Evolutionary conservation across 768 basidiomycete genomes (phyloP).

Genomic region (Astraeus odoratus): DNA sequence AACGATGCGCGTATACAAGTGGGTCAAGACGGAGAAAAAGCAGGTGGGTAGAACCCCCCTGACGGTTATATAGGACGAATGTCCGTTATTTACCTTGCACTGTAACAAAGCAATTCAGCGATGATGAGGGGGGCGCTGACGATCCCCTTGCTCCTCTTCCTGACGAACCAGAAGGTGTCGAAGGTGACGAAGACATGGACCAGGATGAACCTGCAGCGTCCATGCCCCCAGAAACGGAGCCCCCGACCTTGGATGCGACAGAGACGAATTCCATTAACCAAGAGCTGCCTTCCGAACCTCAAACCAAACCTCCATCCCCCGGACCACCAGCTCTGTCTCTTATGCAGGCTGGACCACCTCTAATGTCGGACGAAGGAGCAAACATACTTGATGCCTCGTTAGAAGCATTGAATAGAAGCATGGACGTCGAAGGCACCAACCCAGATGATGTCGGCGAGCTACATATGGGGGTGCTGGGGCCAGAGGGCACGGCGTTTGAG

Average conservation of each 20-base stretch:
- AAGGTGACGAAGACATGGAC: conserved; percentile 71
- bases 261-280: conserved; percentile 30
- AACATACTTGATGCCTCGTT: neutral
- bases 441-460: conserved; percentile 40
- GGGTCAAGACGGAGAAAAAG: conserved; percentile 73
- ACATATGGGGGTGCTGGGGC: conserved; percentile 58
- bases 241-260: conserved; percentile 29
- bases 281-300: conserved; percentile 40
- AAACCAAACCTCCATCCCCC: conserved; percentile 45
- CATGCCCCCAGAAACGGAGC: conserved; percentile 31
- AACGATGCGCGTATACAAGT: conserved; percentile 61
- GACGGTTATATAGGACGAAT: neutral
- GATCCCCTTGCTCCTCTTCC: conserved; percentile 78
- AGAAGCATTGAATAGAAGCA: neutral
- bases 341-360: conserved; percentile 42
- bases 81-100: conserved; percentile 2
- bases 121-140: conserved; percentile 74
- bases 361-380: conserved; percentile 39
- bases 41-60: conserved; percentile 46
- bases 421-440: conserved; percentile 28
- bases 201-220: conserved; percentile 49
- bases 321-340: conserved; percentile 40
- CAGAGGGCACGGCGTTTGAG: conserved; percentile 58
- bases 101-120: conserved; percentile 68
- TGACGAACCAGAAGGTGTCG: conserved; percentile 67